Conservation (phyloP, 2,329 filamentous ascomycete species). For the Clonostachys rosea region DNA sequence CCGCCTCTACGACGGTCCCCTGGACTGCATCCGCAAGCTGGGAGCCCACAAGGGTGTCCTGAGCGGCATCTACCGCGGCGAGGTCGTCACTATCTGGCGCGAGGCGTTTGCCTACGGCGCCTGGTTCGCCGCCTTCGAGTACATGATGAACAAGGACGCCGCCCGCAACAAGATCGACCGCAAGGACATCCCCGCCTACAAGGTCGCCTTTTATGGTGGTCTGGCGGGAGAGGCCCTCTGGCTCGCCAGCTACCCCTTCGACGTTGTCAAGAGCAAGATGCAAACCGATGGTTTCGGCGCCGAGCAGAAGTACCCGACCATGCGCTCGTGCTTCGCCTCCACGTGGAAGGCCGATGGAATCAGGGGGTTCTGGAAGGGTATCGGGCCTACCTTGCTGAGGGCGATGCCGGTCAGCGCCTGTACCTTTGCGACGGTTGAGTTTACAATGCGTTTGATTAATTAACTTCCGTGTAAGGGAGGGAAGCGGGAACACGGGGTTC, state of each 20-base stretch:
- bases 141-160: constrained; percentile 88
- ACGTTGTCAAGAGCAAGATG: constrained; percentile 99
- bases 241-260: constrained; percentile 90
- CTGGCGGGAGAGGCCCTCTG: constrained; percentile 91
- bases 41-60: constrained; percentile 59
- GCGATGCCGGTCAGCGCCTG: constrained; percentile 97
- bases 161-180: constrained; percentile 71
- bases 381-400: constrained; percentile 83
- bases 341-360: constrained; percentile 74
- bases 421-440: constrained; percentile 85
- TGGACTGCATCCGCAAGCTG: constrained; percentile 89
- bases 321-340: constrained; percentile 86
- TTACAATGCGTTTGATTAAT: constrained; percentile 59
- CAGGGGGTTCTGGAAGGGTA: constrained; percentile 89
- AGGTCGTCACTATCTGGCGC: constrained; percentile 77
- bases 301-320: constrained; percentile 67
- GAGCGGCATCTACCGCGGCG: constrained; percentile 78
- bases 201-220: constrained; percentile 89
- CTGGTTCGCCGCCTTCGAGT: constrained; percentile 96
- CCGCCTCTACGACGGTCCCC: constrained; percentile 75
- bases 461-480: constrained; percentile 8
- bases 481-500: constrained; percentile 5
- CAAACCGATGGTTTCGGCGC: constrained; percentile 88
- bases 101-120: constrained; percentile 93
- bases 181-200: constrained; percentile 74